phyloP scores from a whole-genome alignment of 768 basidiomycete genomes.

The Terana coerulea region DNA sequence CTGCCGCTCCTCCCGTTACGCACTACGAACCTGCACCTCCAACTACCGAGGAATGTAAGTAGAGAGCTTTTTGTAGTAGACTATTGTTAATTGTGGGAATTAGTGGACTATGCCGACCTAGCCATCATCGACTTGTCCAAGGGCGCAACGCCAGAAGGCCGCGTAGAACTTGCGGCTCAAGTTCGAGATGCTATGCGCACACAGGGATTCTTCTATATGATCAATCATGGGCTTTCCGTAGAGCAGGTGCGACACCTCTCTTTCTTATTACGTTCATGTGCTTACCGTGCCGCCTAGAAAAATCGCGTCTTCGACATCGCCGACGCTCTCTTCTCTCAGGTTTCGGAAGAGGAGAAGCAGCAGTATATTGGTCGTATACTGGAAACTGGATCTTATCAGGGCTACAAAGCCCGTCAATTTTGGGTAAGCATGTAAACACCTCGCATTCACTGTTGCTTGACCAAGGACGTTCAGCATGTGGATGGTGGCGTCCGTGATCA shows the following conservation, averaged over 20 bases:
- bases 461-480: slow-evolving; percentile 57
- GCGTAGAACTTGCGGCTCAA: slow-evolving; percentile 21
- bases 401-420: slow-evolving; percentile 50
- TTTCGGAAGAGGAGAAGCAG: slow-evolving; percentile 31
- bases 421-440: too few relatives aligned
- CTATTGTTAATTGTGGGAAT: background rate
- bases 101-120: slow-evolving; percentile 33
- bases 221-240: slow-evolving; percentile 27
- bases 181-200: slow-evolving; percentile 27
- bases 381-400: slow-evolving; percentile 46
- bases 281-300: slow-evolving; percentile 17
- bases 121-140: slow-evolving; percentile 29
- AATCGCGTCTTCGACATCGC: slow-evolving; percentile 36
- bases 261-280: background rate
- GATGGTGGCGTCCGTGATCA: slow-evolving; percentile 61
- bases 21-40: slow-evolving; percentile 33
- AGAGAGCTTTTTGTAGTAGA: too few relatives aligned
- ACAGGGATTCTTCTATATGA: slow-evolving; percentile 29
- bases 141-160: slow-evolving; percentile 23
- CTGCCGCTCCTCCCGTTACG: slow-evolving; percentile 18
- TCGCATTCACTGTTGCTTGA: too few relatives aligned
- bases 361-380: slow-evolving; percentile 30
- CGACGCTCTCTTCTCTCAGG: slow-evolving; percentile 30
- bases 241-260: slow-evolving; percentile 18
- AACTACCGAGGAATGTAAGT: slow-evolving; percentile 34